Base-by-base conservation (phyloP, 2,329 filamentous ascomycete species). In the Colletotrichum theobromicola region DNA sequence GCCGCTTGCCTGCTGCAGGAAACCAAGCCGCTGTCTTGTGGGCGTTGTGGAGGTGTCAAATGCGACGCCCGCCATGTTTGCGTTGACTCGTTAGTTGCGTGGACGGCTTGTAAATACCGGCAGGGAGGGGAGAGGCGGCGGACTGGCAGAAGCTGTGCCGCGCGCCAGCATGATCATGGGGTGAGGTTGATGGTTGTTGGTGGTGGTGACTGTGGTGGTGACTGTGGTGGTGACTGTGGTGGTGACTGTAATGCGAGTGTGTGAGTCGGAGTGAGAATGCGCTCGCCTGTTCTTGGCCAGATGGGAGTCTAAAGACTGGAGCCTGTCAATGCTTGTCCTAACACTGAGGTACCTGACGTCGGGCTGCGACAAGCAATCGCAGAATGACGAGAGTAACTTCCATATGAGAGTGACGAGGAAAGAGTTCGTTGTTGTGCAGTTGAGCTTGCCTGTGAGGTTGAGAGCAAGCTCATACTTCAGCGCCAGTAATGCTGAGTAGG, bases 251-350 rank as follows among this genome's bases (percentile, higher is more conserved):
- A 21, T 30, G 28, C 24, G 12, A 21, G 57, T 61, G 28, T 32
- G 18, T 32, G 35, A 28, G 46, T n/a, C 18, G 53, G 9, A 53
- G 7, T 62, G 21, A 16, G 70, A 18, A 21, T 13, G 64, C n/a
- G 13, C 50, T n/a, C 65, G 35, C 30, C 16, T 64, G 34, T 64
- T n/a, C n/a, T n/a, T n/a, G n/a, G n/a, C n/a, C n/a, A 12, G 30
- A 37, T 30, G 66, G 58, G 34, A 70, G 66, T 53, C 60, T 32
- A 28, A 74, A 70, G 67, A 71, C 53, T 71, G 60, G 60, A 53
- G 37, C 10, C 21, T 12, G 32, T 24, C n/a, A 62, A 34, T 60
- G 30, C 57, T 60, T n/a, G 57, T 61, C 57, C 28, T 28, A 32
- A n/a, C 24, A 34, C 16, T 53, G 62, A 21, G 35, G 32, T 37